phyloP scores from a whole-genome alignment of 2,329 filamentous ascomycete genomes.

The Penicillium vulpinum region DNA sequence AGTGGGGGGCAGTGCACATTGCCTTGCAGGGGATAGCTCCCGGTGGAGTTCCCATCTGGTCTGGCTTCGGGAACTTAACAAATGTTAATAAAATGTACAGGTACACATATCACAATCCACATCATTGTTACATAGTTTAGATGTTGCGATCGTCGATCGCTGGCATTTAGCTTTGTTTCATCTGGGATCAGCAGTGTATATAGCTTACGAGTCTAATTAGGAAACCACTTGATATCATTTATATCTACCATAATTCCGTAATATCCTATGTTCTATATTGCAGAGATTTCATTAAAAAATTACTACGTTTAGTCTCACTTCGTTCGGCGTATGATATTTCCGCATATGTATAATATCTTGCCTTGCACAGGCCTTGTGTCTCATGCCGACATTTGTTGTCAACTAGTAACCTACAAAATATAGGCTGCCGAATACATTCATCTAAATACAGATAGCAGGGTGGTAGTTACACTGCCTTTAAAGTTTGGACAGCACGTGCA shows the following conservation, averaged over 20 bases:
- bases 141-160: conserved; percentile 4
- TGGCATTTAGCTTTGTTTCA: too few species aligned
- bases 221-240: neutral
- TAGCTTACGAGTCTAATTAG: neutral
- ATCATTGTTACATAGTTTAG: conserved; percentile 1
- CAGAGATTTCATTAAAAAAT: neutral
- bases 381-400: neutral
- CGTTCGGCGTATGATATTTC: neutral
- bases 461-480: neutral
- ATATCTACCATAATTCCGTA: neutral
- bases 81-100: neutral
- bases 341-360: neutral
- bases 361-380: neutral
- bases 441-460: neutral
- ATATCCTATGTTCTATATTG: too few species aligned
- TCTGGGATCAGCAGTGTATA: too few species aligned
- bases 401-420: neutral
- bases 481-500: neutral
- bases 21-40: conserved; percentile 24
- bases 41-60: conserved; percentile 19
- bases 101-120: neutral
- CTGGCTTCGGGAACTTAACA: neutral
- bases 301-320: neutral
- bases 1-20: conserved; percentile 28
- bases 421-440: neutral